These are phyloP conservation scores for Phoma sp. DNA, from an alignment of 2,329 filamentous ascomycete species.

Conservation along the genomic window DNA sequence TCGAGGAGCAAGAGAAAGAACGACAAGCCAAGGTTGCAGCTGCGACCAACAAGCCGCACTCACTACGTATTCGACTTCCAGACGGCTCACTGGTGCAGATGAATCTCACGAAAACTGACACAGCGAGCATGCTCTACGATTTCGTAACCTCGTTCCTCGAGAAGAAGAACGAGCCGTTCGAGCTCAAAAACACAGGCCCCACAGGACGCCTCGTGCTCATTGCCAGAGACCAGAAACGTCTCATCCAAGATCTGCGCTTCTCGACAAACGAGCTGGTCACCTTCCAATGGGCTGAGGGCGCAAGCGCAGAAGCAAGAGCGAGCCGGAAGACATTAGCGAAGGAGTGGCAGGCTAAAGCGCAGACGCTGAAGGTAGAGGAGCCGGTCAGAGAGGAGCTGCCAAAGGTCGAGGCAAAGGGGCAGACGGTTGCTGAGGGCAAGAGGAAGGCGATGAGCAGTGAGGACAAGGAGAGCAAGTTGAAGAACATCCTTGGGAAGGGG, in stretches of 20 bases:
- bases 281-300: conserved; percentile 74
- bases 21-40: conserved; percentile 71
- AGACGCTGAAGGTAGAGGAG: conserved; percentile 71
- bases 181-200: conserved; percentile 69
- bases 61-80: conserved; percentile 84
- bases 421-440: conserved; percentile 42
- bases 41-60: conserved; percentile 66
- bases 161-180: conserved; percentile 70
- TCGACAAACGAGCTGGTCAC: conserved; percentile 76
- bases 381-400: conserved; percentile 29
- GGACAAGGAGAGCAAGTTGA: conserved; percentile 52
- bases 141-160: conserved; percentile 78
- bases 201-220: conserved; percentile 57
- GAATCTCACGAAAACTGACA: conserved; percentile 72
- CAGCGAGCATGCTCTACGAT: conserved; percentile 74
- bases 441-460: conserved; percentile 40
- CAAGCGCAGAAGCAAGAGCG: conserved; percentile 63
- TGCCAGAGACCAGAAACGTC: conserved; percentile 56
- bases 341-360: conserved; percentile 67
- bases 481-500: conserved; percentile 47
- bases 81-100: conserved; percentile 82
- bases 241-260: conserved; percentile 79
- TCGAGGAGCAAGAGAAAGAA: conserved; percentile 72
- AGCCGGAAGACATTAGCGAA: conserved; percentile 65
- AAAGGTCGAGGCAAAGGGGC: conserved; percentile 10